Base-by-base conservation (phyloP, 2,329 filamentous ascomycete species). In the Fusarium sp. region DNA sequence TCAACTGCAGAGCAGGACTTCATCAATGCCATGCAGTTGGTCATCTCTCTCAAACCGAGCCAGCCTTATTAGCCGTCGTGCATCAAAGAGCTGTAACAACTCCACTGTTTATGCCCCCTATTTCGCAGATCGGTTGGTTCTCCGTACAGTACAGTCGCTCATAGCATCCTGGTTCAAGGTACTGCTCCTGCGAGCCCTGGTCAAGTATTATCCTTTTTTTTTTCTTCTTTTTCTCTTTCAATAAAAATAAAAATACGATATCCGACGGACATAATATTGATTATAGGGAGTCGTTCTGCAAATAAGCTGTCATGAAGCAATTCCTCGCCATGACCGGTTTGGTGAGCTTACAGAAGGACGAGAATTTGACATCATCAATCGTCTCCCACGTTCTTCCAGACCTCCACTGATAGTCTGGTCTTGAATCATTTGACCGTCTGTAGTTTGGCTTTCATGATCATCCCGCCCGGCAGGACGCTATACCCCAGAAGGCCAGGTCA, bases 81-180 rank as follows among this genome's bases (percentile, higher is more conserved):
- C 38, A 62, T 69, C 56, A 28, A 55, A 54, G 53, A 59, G 52
- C 62, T 65, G 67, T 57, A 42, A 59, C 65, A 62, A 49, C 65
- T 65, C 70, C 70, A 63, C 58, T 50, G 44, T 59, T 65, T 33
- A 52, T 47, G 44, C 54, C 69, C 71, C 69, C 67, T 66, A 57
- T 65, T 67, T 44, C 53, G 55, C 58, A 63, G 61, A 74, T 63
- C 62, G 54, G 26, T 38, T 71, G 49, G 7, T 47, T 54, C 49
- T 57, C 59, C 59, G 26, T 60, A 60, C 26, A 42, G 57, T 62
- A 46, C 36, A 28, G 39, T 50, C 31, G 39, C 28, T 22, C 24
- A 40, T 34, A 42, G 44, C 51, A 33, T 13, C 28, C 28, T 31
- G 11, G 10, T 31, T 31, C 28, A 31, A 31, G 28, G 28, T 31